Evolutionary conservation across 768 basidiomycete species (phyloP), one percentile per base, ranked within the genome.

Genomic region (Panus rudis): DNA sequence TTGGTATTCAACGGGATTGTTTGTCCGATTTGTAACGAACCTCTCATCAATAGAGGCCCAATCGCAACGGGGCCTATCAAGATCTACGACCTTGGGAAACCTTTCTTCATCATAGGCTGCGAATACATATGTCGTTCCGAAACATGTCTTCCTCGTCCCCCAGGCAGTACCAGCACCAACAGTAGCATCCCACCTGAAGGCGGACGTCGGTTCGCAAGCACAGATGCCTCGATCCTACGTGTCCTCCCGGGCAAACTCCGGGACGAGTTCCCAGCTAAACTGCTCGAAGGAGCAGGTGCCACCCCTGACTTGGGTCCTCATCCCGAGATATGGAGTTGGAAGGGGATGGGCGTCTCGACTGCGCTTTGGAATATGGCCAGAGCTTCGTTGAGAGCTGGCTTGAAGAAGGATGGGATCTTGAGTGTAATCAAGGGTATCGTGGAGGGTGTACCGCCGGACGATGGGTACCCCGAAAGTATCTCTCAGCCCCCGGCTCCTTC

Each of bases 21-120:
- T 1, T 90, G 87, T 51, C 83, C 85, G 0, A 68, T 55, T 32
- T 90, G 87, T 55, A 62, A 75, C 6, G 55, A 70, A 4, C 71
- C 79, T 1, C 71, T 90, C 28, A 50, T 58, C 25, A 84, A 89
- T 61, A 72, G 73, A 25, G 87, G 87, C 3, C 75, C 81, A 31
- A 88, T 89, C 60, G 75, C 70, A 47, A 73, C 75, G 0, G 85
- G 86, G 0, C 87, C 87, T 0, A 65, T 87, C 55, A 88, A 84
- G 53, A 73, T 88, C 4, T 85, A 87, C 57, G 86, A 90, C 52
- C 75, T 90, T 38, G 78, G 81, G 49, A 78, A 76, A 47, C 83
- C 84, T 3, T 90, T 89, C 63, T 89, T 83, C 56, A 73, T 90
- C 59, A 85, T 90, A 26, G 87, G 83, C n/a, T 86, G 85, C 56